These are phyloP conservation scores for Cladosporium sp. DNA, from an alignment of 2,329 filamentous ascomycete species.

Conservation along the genomic window DNA sequence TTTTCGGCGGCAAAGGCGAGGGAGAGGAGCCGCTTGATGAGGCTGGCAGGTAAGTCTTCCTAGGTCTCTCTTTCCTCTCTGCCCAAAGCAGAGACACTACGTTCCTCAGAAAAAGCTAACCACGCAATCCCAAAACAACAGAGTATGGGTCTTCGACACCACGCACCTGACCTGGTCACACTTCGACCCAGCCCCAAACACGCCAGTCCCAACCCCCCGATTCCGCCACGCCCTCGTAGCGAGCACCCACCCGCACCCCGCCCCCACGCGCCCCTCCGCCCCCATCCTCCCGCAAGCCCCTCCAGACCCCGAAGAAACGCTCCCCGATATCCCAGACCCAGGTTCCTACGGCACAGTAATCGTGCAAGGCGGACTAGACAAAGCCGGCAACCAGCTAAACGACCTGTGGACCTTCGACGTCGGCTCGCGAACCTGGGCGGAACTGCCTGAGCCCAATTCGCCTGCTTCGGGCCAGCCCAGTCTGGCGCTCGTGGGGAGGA, in stretches of 20 bases:
- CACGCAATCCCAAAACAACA: conserved; percentile 1
- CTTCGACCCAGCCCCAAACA: conserved; percentile 31
- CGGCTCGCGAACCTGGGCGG: conserved; percentile 44
- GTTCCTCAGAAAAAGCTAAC: too few relatives aligned
- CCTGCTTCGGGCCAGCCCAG: conserved; percentile 30
- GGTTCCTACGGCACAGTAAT: conserved; percentile 48
- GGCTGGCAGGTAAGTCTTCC: conserved; percentile 22
- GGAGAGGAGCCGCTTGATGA: conserved; percentile 25
- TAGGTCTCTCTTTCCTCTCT: too few relatives aligned
- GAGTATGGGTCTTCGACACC: conserved; percentile 43
- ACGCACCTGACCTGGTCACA: conserved; percentile 37
- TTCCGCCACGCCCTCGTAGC: conserved; percentile 34
- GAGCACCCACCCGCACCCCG: conserved; percentile 37
- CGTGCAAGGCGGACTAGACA: conserved; percentile 44
- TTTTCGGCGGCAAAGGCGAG: conserved; percentile 36
- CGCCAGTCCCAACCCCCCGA: conserved; percentile 25
- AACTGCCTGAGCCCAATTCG: conserved; percentile 39
- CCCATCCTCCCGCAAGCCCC: conserved; percentile 34
- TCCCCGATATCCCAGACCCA: conserved; percentile 37
- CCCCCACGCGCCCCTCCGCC: conserved; percentile 23
- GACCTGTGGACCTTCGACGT: conserved; percentile 41
- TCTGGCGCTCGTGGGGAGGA: conserved; percentile 41
- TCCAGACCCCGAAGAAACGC: conserved; percentile 36
- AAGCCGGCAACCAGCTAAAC: conserved; percentile 26
- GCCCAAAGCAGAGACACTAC: too few relatives aligned